phyloP scores from a whole-genome alignment of 2,329 filamentous ascomycete species.

The Alternaria infectoria region DNA sequence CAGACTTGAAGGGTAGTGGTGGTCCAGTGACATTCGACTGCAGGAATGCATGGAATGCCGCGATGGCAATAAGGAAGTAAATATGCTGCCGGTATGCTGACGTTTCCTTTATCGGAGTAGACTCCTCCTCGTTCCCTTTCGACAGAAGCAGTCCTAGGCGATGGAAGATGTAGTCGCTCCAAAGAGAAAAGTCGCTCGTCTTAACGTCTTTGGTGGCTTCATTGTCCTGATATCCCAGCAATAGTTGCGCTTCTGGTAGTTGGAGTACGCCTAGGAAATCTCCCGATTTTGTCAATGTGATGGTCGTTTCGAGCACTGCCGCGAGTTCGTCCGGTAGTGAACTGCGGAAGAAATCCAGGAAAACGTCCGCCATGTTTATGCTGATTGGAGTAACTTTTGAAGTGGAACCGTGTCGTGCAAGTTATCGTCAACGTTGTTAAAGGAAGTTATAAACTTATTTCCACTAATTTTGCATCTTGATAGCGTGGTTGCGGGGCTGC shows the following conservation, averaged over 20 bases:
- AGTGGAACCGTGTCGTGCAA: background rate
- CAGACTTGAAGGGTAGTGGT: slow-evolving; percentile 67
- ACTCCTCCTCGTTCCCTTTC: slow-evolving; percentile 34
- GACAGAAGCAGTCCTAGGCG: slow-evolving; percentile 49
- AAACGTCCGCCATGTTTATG: slow-evolving; percentile 50
- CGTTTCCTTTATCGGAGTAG: slow-evolving; percentile 34
- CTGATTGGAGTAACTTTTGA: background rate
- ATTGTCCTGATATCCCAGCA: slow-evolving; percentile 51
- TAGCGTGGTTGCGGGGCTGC: slow-evolving; percentile 24
- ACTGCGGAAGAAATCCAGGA: slow-evolving; percentile 50
- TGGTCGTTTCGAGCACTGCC: slow-evolving; percentile 42
- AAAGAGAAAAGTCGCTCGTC: slow-evolving; percentile 44
- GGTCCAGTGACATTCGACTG: slow-evolving; percentile 90
- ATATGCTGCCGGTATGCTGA: slow-evolving; percentile 50
- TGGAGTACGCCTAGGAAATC: slow-evolving; percentile 51
- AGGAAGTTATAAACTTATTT: background rate
- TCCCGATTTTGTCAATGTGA: slow-evolving; percentile 51
- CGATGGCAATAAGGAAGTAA: slow-evolving; percentile 66
- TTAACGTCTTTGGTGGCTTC: slow-evolving; percentile 39
- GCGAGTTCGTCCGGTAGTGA: slow-evolving; percentile 53
- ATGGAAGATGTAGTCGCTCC: slow-evolving; percentile 56
- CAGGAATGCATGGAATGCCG: slow-evolving; percentile 77
- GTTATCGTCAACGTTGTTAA: background rate
- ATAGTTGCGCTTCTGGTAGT: slow-evolving; percentile 46
- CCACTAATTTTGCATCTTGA: slow-evolving; percentile 14